A percentile compares a stretch with the other conserved stretches of the same genome.
phyloP scores from a whole-genome alignment of 768 basidiomycete genomes.

The Harrya chromipes region DNA sequence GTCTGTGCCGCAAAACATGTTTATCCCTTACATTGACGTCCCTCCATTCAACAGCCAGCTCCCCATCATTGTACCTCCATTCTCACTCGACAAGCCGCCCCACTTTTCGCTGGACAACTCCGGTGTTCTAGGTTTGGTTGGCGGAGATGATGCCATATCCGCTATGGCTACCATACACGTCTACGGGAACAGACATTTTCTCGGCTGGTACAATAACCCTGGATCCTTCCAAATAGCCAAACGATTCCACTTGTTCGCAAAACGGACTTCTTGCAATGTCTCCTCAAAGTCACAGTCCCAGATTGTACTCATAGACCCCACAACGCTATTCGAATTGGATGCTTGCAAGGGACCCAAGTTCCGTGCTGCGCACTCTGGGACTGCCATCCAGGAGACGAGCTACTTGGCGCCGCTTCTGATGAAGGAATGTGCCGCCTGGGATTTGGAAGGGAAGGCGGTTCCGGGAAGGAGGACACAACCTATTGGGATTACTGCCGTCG shows the following conservation, averaged over 20 bases:
- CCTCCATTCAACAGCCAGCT: neutral
- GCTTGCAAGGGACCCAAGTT: conserved; percentile 53
- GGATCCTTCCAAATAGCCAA: conserved; percentile 29
- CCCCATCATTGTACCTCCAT: neutral
- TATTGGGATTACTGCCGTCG: conserved; percentile 7
- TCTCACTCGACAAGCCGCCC: conserved; percentile 5
- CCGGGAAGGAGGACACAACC: conserved; percentile 11
- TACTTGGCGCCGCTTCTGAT: conserved; percentile 53
- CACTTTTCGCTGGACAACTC: conserved; percentile 19
- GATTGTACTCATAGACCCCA: conserved; percentile 19
- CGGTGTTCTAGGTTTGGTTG: conserved; percentile 26
- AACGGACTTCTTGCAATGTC: neutral
- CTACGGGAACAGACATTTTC: conserved; percentile 21
- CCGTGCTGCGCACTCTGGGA: conserved; percentile 67
- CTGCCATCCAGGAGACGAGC: conserved; percentile 42
- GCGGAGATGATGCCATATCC: conserved; percentile 31
- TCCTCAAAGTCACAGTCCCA: conserved; percentile 4
- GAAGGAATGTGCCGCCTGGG: conserved; percentile 13
- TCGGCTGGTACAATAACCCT: conserved; percentile 36
- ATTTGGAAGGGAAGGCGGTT: conserved; percentile 8
- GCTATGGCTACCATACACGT: conserved; percentile 29
- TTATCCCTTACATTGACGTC: neutral
- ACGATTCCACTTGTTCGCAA: conserved; percentile 16
- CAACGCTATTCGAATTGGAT: conserved; percentile 15
- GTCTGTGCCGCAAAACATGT: conserved; percentile 4